phyloP scores from a whole-genome alignment of 495 filamentous ascomycete species.

The Penicillium waksmanii region DNA sequence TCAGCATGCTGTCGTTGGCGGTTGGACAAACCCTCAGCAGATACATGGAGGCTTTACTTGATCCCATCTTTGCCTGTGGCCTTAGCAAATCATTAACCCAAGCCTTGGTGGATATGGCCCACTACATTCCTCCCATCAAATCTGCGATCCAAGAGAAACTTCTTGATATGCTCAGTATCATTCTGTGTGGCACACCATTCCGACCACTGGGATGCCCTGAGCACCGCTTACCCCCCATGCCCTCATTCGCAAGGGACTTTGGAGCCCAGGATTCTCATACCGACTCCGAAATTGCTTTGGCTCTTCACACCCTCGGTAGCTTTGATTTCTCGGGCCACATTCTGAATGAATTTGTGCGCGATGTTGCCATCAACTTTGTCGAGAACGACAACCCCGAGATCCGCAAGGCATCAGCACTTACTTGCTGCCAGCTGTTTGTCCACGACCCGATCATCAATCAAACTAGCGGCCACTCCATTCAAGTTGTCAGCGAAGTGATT shows the following conservation, averaged over 20 bases:
- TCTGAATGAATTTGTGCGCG: slow-evolving; percentile 96
- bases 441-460: slow-evolving; percentile 97
- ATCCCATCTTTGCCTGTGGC: slow-evolving; percentile 96
- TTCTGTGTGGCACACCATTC: slow-evolving; percentile 89
- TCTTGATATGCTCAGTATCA: slow-evolving; percentile 91
- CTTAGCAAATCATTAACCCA: slow-evolving; percentile 90
- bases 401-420: slow-evolving; percentile 90
- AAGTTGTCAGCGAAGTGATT: slow-evolving; percentile 96
- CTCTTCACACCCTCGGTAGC: slow-evolving; percentile 88
- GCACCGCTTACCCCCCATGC: slow-evolving; percentile 64
- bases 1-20: slow-evolving; percentile 92
- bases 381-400: slow-evolving; percentile 94
- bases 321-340: slow-evolving; percentile 96
- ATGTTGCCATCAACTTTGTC: slow-evolving; percentile 97
- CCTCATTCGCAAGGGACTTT: slow-evolving; percentile 84
- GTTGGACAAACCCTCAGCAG: slow-evolving; percentile 97
- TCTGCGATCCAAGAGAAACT: slow-evolving; percentile 89
- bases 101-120: slow-evolving; percentile 95
- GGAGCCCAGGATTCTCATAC: slow-evolving; percentile 67
- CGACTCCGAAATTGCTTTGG: slow-evolving; percentile 88
- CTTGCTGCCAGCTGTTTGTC: slow-evolving; percentile 96
- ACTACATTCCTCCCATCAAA: slow-evolving; percentile 95
- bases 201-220: slow-evolving; percentile 87
- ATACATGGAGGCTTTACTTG: slow-evolving; percentile 93
- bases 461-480: slow-evolving; percentile 92